Conservation (phyloP, 176 grass and related monocot species). For the Metroxylon sagu region DNA sequence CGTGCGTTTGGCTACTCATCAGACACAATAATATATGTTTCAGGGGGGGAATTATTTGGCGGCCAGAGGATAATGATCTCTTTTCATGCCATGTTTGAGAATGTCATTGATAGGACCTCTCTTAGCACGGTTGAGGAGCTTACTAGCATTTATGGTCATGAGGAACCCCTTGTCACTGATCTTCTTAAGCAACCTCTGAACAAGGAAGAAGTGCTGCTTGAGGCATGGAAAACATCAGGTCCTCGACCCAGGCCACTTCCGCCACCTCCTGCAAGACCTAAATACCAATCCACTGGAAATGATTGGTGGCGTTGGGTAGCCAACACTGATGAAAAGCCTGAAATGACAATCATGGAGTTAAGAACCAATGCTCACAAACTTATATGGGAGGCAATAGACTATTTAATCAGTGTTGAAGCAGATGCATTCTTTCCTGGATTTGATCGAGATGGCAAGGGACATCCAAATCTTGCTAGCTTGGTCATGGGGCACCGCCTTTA, state of each 20-base stretch:
- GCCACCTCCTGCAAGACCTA: too few species aligned
- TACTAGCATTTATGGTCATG: too few species aligned
- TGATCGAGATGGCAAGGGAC: not conserved
- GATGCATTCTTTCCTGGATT: constrained; percentile 1
- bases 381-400: constrained; percentile 1
- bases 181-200: too few species aligned
- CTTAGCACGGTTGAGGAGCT: too few species aligned
- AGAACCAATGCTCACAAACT: constrained; percentile 7
- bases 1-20: constrained; percentile 4
- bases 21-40: constrained; percentile 5
- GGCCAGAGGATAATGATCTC: constrained; percentile 1
- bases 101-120: not conserved
- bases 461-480: not conserved
- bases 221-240: not conserved
- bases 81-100: constrained; percentile 2
- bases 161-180: too few species aligned
- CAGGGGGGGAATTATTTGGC: constrained; percentile 2
- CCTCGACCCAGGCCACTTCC: too few species aligned
- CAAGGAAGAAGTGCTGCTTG: not conserved
- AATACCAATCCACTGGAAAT: too few species aligned
- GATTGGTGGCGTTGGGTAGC: not conserved
- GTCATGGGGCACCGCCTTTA: constrained; percentile 1
- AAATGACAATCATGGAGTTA: not conserved
- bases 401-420: constrained; percentile 1
- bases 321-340: not conserved